phyloP scores from a whole-genome alignment of 805 yeast species.

The Ogataea pilisensis region DNA sequence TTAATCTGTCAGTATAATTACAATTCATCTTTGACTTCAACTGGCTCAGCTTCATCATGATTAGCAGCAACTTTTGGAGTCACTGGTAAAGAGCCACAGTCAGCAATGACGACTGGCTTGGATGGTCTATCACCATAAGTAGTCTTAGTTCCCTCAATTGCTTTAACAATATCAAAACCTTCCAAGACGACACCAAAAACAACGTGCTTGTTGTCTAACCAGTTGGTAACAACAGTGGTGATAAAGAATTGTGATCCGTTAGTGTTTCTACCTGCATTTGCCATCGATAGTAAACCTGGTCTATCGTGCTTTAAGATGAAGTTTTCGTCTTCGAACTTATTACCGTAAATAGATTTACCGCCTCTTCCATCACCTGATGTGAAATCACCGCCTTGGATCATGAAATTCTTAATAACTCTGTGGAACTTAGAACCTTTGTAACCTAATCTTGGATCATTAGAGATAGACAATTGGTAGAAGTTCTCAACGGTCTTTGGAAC shows the following conservation, averaged over 20 bases:
- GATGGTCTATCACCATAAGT: conserved; percentile 68
- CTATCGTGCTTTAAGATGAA: conserved; percentile 63
- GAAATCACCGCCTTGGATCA: conserved; percentile 83
- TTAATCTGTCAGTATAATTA: too few relatives aligned
- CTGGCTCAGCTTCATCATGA: conserved; percentile 23
- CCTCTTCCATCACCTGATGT: conserved; percentile 68
- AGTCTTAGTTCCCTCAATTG: conserved; percentile 73
- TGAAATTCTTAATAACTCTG: conserved; percentile 65
- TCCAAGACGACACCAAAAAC: conserved; percentile 93
- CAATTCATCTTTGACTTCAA: conserved; percentile 32
- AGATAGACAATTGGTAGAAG: conserved; percentile 74
- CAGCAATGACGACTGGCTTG: conserved; percentile 57
- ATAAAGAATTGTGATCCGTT: conserved; percentile 95
- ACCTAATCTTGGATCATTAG: conserved; percentile 66
- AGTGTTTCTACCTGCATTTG: conserved; percentile 73
- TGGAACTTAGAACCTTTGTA: conserved; percentile 65
- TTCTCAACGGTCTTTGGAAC: conserved; percentile 89
- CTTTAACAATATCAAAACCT: conserved; percentile 77
- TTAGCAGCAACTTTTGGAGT: conserved; percentile 15
- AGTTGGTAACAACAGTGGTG: conserved; percentile 83
- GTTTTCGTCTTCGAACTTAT: conserved; percentile 65
- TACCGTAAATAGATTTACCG: conserved; percentile 71
- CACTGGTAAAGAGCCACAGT: conserved; percentile 61
- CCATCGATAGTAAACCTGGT: conserved; percentile 72
- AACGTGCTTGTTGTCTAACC: conserved; percentile 94